Base-by-base conservation (phyloP, 768 basidiomycete species). In the Porpolomopsis calyptriformis region DNA sequence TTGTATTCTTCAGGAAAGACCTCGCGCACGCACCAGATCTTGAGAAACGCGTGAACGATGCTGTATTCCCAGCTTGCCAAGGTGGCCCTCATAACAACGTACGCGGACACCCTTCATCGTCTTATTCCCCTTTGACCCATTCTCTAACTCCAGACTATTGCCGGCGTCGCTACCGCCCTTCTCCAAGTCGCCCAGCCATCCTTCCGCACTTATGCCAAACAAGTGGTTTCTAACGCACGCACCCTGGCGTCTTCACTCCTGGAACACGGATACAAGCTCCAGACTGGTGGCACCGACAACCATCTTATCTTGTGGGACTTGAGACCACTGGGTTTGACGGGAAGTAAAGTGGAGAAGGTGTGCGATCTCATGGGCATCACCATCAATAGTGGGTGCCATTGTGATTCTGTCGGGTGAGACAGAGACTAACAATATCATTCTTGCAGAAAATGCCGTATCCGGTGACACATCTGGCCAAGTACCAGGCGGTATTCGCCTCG, bases 51-150 rank as follows among this genome's bases (percentile, higher is more conserved):
- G 81, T 99, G 57, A 98, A 98, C 63, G 88, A 94, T 34, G 93
- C 96, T 41, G 94, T 99, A 52, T 99, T 99, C 82, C 96, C 96
- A 47, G 94, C 96, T 27, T 98, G 96, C 77, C 96, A 98, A 69
- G 96, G 96, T 66, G 96, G 94, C 40, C 96, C 94, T 36, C 96
- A 98, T 74, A 98, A 98, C 73, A 92, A 99, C 70, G 86, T 87
- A 47, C 46, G 79, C 53, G 35, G n/a, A 12, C 25, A 39, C 26
- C 20, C 40, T 36, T 16, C 6, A 40, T 12, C 33, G 31, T 20
- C 18, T 18, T 11, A 34, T 19, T 24, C 47, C n/a, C 43, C 33
- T 20, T 23, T 42, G 20, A 20, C 42, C 31, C 27, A 39, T 16
- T 46, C n/a, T 8, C 43, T 19, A 14, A 14, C 34, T 14, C 52